These are phyloP conservation scores for Kingdonia uniflora DNA, from an alignment of 164 flowering plant genomes.

Conservation along the genomic window DNA sequence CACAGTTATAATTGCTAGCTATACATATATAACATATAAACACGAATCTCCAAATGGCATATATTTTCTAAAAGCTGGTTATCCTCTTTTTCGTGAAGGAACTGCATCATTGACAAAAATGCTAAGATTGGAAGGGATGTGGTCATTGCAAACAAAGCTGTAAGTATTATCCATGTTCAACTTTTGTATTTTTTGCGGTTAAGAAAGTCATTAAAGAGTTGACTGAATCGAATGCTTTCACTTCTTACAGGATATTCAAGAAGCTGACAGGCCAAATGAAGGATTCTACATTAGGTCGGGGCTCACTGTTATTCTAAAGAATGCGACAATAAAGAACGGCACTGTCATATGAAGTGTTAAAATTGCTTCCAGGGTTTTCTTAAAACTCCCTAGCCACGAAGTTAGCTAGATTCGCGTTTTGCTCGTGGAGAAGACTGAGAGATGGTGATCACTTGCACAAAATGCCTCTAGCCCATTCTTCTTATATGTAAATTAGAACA, in stretches of 20 bases:
- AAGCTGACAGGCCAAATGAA: slow-evolving; percentile 70
- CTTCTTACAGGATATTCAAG: slow-evolving; percentile 60
- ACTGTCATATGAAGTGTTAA: slow-evolving; percentile 27
- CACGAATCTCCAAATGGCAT: no score
- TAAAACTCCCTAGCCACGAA: not conserved
- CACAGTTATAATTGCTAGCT: no score
- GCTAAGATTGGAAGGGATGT: slow-evolving; percentile 88
- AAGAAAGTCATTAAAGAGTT: not conserved
- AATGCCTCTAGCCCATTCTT: no score
- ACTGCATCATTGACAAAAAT: slow-evolving; percentile 95
- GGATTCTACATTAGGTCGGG: slow-evolving; percentile 89
- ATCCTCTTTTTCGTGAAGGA: slow-evolving; percentile 33
- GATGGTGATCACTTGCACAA: no score
- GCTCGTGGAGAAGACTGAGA: no score
- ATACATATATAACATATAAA: not conserved
- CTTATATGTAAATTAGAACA: no score
- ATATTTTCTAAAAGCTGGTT: not conserved
- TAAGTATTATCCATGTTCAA: slow-evolving; percentile 24
- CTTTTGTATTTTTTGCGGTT: not conserved
- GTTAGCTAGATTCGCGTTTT: no score
- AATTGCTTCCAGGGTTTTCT: not conserved
- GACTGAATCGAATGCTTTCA: slow-evolving; percentile 1
- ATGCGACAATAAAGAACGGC: slow-evolving; percentile 76
- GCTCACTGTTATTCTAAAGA: slow-evolving; percentile 65
- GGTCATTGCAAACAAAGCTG: slow-evolving; percentile 62